Evolutionary conservation across 2,329 filamentous ascomycete genomes (phyloP).

Genomic region (Madurella fahalii): DNA sequence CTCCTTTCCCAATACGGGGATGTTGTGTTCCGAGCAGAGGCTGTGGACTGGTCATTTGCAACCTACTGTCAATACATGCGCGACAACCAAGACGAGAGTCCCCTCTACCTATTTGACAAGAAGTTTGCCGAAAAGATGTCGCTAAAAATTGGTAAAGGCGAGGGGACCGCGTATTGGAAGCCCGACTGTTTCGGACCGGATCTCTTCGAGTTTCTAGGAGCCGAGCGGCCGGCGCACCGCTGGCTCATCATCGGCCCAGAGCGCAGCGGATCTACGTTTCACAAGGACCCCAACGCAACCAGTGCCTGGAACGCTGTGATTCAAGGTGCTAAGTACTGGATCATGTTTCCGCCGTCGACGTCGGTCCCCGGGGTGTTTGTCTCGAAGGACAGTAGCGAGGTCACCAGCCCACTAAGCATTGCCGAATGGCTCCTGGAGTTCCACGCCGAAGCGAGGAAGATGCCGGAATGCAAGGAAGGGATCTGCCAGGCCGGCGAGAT

Average conservation of each 20-base stretch:
- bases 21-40: slow-evolving; percentile 79
- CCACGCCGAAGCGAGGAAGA: slow-evolving; percentile 73
- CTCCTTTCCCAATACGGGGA: slow-evolving; percentile 62
- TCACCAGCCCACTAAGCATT: slow-evolving; percentile 89
- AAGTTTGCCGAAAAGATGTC: slow-evolving; percentile 83
- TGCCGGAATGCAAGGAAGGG: slow-evolving; percentile 77
- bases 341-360: slow-evolving; percentile 84
- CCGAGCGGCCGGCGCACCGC: slow-evolving; percentile 77
- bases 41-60: slow-evolving; percentile 85
- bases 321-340: slow-evolving; percentile 92
- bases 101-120: slow-evolving; percentile 87
- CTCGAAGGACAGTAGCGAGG: slow-evolving; percentile 83
- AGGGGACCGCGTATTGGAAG: slow-evolving; percentile 64
- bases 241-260: slow-evolving; percentile 91
- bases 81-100: slow-evolving; percentile 77
- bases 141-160: slow-evolving; percentile 55
- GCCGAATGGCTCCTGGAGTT: slow-evolving; percentile 95
- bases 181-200: slow-evolving; percentile 84
- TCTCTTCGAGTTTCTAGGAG: slow-evolving; percentile 73
- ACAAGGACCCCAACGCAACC: slow-evolving; percentile 73
- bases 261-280: slow-evolving; percentile 87
- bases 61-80: slow-evolving; percentile 80
- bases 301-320: slow-evolving; percentile 94
- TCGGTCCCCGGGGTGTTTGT: slow-evolving; percentile 87
- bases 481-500: slow-evolving; percentile 83